phyloP scores from a whole-genome alignment of 2,329 filamentous ascomycete species.

The Chrysosporium queenslandicum region DNA sequence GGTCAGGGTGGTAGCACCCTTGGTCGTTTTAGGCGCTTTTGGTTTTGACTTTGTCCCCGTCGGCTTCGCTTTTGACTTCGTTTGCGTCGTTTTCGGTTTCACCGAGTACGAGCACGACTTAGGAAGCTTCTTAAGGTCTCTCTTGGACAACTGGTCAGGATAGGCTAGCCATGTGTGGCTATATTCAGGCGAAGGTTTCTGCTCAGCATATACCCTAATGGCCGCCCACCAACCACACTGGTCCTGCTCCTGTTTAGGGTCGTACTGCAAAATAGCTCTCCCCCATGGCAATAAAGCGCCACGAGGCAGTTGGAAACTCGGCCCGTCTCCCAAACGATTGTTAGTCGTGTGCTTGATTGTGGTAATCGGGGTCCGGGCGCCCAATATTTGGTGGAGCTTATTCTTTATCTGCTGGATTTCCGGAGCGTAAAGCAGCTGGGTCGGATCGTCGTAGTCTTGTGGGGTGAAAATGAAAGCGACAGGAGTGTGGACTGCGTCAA shows the following conservation, averaged over 20 bases:
- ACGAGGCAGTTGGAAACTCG: not conserved
- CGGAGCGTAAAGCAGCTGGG: not conserved
- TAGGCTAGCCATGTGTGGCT: not conserved
- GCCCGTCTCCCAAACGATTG: not conserved
- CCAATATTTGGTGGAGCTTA: not conserved
- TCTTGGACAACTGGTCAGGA: not conserved
- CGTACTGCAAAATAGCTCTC: conserved; percentile 7
- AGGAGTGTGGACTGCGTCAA: not conserved
- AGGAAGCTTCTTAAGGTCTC: not conserved
- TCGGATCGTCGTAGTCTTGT: not conserved
- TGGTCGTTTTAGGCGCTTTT: not conserved
- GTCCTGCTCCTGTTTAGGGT: not conserved
- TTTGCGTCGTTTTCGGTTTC: not conserved
- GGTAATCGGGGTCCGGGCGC: not conserved
- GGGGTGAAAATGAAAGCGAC: conserved; percentile 4
- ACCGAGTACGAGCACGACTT: not conserved
- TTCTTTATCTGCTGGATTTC: not conserved
- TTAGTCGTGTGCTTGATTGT: not conserved
- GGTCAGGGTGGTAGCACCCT: not conserved
- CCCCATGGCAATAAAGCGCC: not conserved
- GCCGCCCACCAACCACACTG: not conserved
- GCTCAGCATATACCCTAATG: not conserved
- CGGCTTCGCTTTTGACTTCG: not conserved
- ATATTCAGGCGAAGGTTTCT: not conserved
- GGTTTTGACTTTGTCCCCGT: not conserved